Evolutionary conservation across 331 rosid genomes (phyloP), one percentile per base, ranked within the genome.

Genomic region (Rhamnella rubrinervis): DNA sequence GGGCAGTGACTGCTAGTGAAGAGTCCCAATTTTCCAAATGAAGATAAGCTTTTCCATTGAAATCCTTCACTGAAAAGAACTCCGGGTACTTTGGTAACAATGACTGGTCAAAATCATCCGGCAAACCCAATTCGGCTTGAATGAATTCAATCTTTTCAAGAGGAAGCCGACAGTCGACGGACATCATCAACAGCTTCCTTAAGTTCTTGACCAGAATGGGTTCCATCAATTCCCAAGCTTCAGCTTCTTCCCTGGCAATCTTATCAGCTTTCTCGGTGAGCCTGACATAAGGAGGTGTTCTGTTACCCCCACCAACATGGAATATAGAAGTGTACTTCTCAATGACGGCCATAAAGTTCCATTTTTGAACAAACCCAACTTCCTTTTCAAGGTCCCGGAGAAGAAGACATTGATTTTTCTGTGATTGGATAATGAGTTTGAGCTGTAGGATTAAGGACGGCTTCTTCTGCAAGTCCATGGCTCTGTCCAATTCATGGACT

Each of bases 11-110:
- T 49, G 87, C 92, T 15, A 93, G 64, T 23, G 85, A 74, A 26
- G 91, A 90, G 84, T 90, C 96, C 97, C 98, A 93, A 68, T 87
- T 90, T 61, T 93, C 97, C 82, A 93, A 76, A 28, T 75, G 75
- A 62, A 93, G 82, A 77, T 41, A 76, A 61, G 69, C 74, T 68
- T 78, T 88, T 18, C 87, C 92, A 61, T 68, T 68, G 38, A 86
- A 26, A 16, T 70, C 76, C 65, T 76, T 85, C 41, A 90, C 80
- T 0, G 95, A 70, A 81, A 93, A 90, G 44, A 82, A 84, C 49
- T 88, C 87, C 0, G 96, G 88, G 69, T 85, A 93, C 67, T 81
- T 81, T 4, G 83, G 84, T 75, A 93, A 71, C 86, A 88, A 65
- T 38, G 86, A 75, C 25, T 51, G 69, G 59, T 76, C 76, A 68